A percentile compares a stretch with the other conserved stretches of the same genome.
phyloP scores from a whole-genome alignment of 2,329 filamentous ascomycete species.

The Neopestalotiopsis clavispora region DNA sequence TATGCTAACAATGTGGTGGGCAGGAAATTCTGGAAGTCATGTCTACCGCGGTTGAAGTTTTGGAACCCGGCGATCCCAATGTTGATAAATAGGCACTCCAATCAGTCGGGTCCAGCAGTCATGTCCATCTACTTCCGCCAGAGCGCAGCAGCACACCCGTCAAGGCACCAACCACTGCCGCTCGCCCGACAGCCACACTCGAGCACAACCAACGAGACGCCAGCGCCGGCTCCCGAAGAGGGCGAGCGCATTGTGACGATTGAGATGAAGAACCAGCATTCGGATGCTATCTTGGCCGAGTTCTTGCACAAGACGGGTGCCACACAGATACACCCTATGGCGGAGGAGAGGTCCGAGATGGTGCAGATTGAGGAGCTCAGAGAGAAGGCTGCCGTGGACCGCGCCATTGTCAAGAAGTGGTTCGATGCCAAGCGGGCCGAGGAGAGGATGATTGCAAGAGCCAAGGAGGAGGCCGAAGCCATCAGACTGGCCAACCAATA shows the following conservation, averaged over 20 bases:
- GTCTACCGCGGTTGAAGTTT: conserved; percentile 87
- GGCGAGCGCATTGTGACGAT: conserved; percentile 58
- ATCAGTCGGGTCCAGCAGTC: conserved; percentile 60
- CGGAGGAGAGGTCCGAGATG: conserved; percentile 64
- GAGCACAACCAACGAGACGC: conserved; percentile 51
- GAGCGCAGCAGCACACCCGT: conserved; percentile 27
- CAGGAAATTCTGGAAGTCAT: conserved; percentile 88
- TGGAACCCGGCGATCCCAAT: conserved; percentile 89
- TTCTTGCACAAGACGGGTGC: conserved; percentile 69
- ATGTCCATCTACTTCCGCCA: conserved; percentile 70
- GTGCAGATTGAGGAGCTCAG: conserved; percentile 59
- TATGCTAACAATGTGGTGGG: background rate
- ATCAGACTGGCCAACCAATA: conserved; percentile 42
- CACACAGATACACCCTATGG: conserved; percentile 57
- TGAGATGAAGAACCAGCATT: conserved; percentile 67
- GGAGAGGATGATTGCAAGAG: conserved; percentile 60
- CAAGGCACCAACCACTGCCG: conserved; percentile 29
- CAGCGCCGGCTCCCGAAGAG: conserved; percentile 52
- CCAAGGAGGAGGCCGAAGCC: conserved; percentile 54
- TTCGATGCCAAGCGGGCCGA: conserved; percentile 65
- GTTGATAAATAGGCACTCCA: conserved; percentile 72
- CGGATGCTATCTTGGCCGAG: conserved; percentile 65
- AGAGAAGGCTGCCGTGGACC: conserved; percentile 57
- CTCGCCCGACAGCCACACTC: conserved; percentile 48
- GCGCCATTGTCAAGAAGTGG: conserved; percentile 55